Base-by-base conservation (phyloP, 441 rosid genomes). In the Dalechampia spathulata region DNA sequence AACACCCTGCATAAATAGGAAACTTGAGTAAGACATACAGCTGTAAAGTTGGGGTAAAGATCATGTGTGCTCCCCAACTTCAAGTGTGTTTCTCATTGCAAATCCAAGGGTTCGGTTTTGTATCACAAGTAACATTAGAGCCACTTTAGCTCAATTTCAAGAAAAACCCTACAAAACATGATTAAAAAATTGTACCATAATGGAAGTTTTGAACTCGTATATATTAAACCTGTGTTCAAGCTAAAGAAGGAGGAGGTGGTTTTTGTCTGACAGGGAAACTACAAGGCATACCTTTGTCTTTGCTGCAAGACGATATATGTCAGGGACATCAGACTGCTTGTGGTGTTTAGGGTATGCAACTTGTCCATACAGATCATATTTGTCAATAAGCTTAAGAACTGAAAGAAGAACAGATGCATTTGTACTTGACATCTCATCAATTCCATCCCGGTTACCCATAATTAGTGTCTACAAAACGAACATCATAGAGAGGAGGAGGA, bases 271-370 rank as follows among this genome's bases (percentile, higher is more conserved):
- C 15, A n/a, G 3, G 11, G 15, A 22, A 19, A 49, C 8, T 48
- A 50, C 28, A 57, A 16, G 15, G 40, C 60, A 43, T 78, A 87
- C 99, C 92, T 89, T 89, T 36, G 97, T 89, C 70, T 82, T 93
- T 63, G 99, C 96, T 14, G 93, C 97, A 26, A 93, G 76, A 49
- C 86, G 86, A 73, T 92, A 92, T 56, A 92, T 92, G 34, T 86
- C 87, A 22, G 92, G 96, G 56, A 92, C 99, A 43, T 89, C 99
- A 64, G 81, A 74, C 72, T 93, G 99, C 74, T 83, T 87, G 79
- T 89, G 97, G 73, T 93, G 99, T 66, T 93, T 93, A 55, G 99
- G 99, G 66, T 85, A 82, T 53, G 97, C 97, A 50, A 90, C 99
- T 75, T 82, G 95, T 58, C 99, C 99, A 70, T 93, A 93, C 1